Base-by-base conservation (phyloP, 2,329 filamentous ascomycete genomes). In the Colletotrichum sp. region DNA sequence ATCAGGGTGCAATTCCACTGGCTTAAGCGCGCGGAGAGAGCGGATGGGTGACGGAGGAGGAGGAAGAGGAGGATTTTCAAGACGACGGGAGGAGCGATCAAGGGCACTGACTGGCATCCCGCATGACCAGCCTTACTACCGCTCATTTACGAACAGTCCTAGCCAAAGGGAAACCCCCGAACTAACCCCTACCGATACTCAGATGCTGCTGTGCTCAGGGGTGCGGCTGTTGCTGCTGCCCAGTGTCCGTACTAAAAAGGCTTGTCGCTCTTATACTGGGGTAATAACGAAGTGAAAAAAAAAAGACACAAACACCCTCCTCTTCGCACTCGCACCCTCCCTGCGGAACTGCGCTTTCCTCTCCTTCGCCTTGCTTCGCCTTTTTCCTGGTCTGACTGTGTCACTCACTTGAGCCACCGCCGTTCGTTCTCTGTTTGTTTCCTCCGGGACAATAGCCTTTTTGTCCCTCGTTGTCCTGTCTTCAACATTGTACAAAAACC, bases 121-220 rank as follows among this genome's bases (percentile, higher is more conserved):
- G 66, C 71, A 73, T 73, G 56, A 58, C 66, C 69, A 48, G 60
- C 61, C 61, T 71, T 71, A 15, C 60, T 28, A 28, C 43, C 48
- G 43, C 43, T 52, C 43, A 52, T 52, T 52, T 52, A 52, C 43
- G 43, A 52, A 52, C n/a, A 52, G 43, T 52, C 43, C 43, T 52
- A 52, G 43, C 43, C 43, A 22, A 52, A 52, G 43, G 43, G 43
- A 52, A 52, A 52, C 10, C 43, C n/a, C 43, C 43, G 43, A 52
- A 6, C n/a, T 52, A 22, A 22, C 43, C 43, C 43, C 43, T 62
- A 22, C 30, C 32, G 34, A 68, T 58, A 60, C 52, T 60, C 32
- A 73, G 69, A 62, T 48, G 70, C 72, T 73, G 70, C 73, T 73
- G 73, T 73, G 73, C 28, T 73, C 74, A 75, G 74, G 73, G 70